Percentiles rank a stretch among this genome's conserved stretches.
These are phyloP conservation scores for Pseudogymnoascus sp. DNA, from an alignment of 2,329 filamentous ascomycete species.

Conservation along the genomic window DNA sequence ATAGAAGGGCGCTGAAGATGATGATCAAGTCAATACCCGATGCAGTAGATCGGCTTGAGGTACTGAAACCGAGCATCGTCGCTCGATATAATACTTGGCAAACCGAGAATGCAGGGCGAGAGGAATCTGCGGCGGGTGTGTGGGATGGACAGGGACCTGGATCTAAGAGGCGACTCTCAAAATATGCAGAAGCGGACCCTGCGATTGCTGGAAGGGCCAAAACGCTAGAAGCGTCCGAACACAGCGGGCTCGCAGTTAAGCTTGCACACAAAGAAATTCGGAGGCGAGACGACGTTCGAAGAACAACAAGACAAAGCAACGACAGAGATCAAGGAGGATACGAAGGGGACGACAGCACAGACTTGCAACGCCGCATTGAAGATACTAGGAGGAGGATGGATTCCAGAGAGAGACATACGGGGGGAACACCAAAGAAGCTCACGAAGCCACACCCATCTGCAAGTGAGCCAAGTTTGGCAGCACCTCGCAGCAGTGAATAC, in stretches of 20 bases:
- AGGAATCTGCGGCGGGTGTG: background rate
- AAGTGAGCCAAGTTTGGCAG: slow-evolving; percentile 16
- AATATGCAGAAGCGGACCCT: slow-evolving; percentile 50
- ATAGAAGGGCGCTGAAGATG: slow-evolving; percentile 42
- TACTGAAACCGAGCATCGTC: slow-evolving; percentile 70
- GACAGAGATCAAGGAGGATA: slow-evolving; percentile 35
- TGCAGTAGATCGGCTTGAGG: slow-evolving; percentile 54
- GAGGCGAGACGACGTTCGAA: slow-evolving; percentile 55
- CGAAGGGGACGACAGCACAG: slow-evolving; percentile 29
- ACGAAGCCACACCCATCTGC: slow-evolving; percentile 19
- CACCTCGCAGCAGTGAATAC: slow-evolving; percentile 32
- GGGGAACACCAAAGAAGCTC: slow-evolving; percentile 21
- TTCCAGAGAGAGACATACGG: slow-evolving; percentile 16
- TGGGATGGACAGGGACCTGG: background rate
- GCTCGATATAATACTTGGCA: slow-evolving; percentile 61
- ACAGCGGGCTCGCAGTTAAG: slow-evolving; percentile 68
- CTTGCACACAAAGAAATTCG: slow-evolving; percentile 65
- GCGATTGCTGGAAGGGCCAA: slow-evolving; percentile 49
- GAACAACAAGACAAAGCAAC: slow-evolving; percentile 49
- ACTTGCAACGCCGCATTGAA: slow-evolving; percentile 44
- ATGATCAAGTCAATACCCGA: slow-evolving; percentile 54
- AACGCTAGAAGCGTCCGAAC: slow-evolving; percentile 60
- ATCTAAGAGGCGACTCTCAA: slow-evolving; percentile 16
- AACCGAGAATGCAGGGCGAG: slow-evolving; percentile 28
- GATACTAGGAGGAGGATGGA: slow-evolving; percentile 38